These are phyloP conservation scores for Hygrophorus pudorinus DNA, from an alignment of 768 basidiomycete species.

Conservation along the genomic window DNA sequence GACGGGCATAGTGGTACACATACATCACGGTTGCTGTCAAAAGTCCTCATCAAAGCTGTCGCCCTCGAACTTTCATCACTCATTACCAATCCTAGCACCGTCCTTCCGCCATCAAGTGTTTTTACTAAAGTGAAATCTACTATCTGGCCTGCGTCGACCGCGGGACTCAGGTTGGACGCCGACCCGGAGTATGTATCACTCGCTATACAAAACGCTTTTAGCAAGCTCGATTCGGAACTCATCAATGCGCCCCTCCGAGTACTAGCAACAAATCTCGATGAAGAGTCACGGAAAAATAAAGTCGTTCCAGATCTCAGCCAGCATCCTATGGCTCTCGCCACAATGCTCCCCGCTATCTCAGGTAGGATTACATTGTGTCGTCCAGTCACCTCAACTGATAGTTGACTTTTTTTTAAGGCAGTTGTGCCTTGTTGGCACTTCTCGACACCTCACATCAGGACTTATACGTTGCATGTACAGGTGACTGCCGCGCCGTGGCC, in stretches of 20 bases:
- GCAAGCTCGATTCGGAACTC: conserved; percentile 78
- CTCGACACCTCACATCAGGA: conserved; percentile 78
- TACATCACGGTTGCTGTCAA: conserved; percentile 77
- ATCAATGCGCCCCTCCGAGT: conserved; percentile 67
- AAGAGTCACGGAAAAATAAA: conserved; percentile 39
- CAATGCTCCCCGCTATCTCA: conserved; percentile 79
- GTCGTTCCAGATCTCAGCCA: conserved; percentile 55
- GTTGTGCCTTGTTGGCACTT: conserved; percentile 83
- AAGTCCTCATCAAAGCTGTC: conserved; percentile 77
- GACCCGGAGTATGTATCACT: conserved; percentile 45
- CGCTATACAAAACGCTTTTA: conserved; percentile 72
- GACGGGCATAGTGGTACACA: conserved; percentile 83
- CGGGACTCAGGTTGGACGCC: conserved; percentile 4
- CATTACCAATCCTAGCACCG: conserved; percentile 24
- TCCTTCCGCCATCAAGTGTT: conserved; percentile 19
- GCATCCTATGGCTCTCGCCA: conserved; percentile 58
- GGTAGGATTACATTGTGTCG: conserved; percentile 27
- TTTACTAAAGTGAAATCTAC: conserved; percentile 30
- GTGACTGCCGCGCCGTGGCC: conserved; percentile 92
- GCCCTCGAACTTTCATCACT: conserved; percentile 62
- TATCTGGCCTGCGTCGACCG: conserved; percentile 23
- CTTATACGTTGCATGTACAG: conserved; percentile 85
- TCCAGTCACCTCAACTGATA: conserved; percentile 7
- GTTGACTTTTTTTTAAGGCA: conserved; percentile 38
- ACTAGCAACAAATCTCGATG: conserved; percentile 47